phyloP scores from a whole-genome alignment of 768 basidiomycete species.

The Auriscalpium vulgare region DNA sequence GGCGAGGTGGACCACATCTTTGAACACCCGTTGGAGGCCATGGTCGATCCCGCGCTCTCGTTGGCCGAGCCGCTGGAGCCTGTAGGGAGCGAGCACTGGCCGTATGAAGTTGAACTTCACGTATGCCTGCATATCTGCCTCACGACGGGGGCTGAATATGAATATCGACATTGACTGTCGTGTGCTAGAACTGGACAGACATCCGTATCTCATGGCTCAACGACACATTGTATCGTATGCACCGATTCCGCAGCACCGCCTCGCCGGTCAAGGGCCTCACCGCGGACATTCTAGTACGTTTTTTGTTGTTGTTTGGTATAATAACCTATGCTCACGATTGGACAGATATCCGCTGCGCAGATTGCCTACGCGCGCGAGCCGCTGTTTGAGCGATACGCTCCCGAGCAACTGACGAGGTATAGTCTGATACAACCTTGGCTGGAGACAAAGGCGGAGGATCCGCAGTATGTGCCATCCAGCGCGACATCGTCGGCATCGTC shows the following conservation, averaged over 20 bases:
- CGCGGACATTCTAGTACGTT: conserved; percentile 66
- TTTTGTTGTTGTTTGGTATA: background rate
- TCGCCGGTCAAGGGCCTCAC: conserved; percentile 84
- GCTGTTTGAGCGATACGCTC: conserved; percentile 3
- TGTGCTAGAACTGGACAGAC: conserved; percentile 49
- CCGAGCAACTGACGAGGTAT: background rate
- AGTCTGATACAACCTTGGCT: too few relatives aligned
- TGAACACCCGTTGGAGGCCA: conserved; percentile 65
- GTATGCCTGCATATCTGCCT: conserved; percentile 29
- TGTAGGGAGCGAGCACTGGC: conserved; percentile 68
- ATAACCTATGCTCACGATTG: conserved; percentile 9
- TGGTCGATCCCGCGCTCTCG: conserved; percentile 53
- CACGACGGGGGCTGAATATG: background rate
- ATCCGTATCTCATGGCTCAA: conserved; percentile 37
- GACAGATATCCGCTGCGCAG: conserved; percentile 18
- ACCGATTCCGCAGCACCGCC: conserved; percentile 70
- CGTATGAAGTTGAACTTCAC: conserved; percentile 63
- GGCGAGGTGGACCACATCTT: conserved; percentile 78
- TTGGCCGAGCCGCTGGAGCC: conserved; percentile 40
- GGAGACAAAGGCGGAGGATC: too few relatives aligned
- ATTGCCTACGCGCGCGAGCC: conserved; percentile 25
- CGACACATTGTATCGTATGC: conserved; percentile 62
- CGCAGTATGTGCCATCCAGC: too few relatives aligned
- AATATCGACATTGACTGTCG: background rate
- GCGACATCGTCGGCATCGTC: too few relatives aligned